phyloP scores from a whole-genome alignment of 2,329 filamentous ascomycete genomes.

The Aciculosporium take region DNA sequence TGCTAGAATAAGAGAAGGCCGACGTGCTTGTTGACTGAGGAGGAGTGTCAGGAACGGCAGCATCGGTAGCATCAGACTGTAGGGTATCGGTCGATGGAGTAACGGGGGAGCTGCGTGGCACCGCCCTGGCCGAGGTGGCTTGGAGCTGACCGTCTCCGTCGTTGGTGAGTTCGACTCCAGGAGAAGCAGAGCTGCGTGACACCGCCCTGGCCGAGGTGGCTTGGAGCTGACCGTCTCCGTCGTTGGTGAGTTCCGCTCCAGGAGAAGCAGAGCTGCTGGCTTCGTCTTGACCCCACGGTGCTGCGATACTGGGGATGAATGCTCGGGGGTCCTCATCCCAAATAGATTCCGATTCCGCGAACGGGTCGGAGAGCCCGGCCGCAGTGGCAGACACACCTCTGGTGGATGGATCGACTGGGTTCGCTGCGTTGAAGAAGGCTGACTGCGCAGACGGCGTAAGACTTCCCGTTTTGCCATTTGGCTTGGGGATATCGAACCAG shows the following conservation, averaged over 20 bases:
- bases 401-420: slow-evolving; percentile 14
- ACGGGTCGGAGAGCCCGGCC: slow-evolving; percentile 17
- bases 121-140: slow-evolving; percentile 16
- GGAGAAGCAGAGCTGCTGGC: slow-evolving; percentile 1
- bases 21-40: slow-evolving; percentile 17
- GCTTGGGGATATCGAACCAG: slow-evolving; percentile 29
- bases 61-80: slow-evolving; percentile 5
- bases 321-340: slow-evolving; percentile 8
- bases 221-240: slow-evolving; percentile 22
- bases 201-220: slow-evolving; percentile 16
- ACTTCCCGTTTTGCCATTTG: slow-evolving; percentile 10
- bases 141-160: slow-evolving; percentile 23
- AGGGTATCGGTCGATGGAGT: slow-evolving; percentile 17
- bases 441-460: slow-evolving; percentile 11
- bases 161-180: slow-evolving; percentile 13
- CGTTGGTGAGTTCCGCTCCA: slow-evolving; percentile 15
- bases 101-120: slow-evolving; percentile 18
- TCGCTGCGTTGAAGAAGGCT: slow-evolving; percentile 14
- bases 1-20: slow-evolving; percentile 35
- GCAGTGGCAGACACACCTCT: slow-evolving; percentile 6
- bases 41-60: neutral
- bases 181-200: slow-evolving; percentile 19
- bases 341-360: too few species aligned
- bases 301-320: neutral
- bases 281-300: slow-evolving; percentile 3